phyloP scores from a whole-genome alignment of 345 rosid genomes.

The Hypericum androsaemum region DNA sequence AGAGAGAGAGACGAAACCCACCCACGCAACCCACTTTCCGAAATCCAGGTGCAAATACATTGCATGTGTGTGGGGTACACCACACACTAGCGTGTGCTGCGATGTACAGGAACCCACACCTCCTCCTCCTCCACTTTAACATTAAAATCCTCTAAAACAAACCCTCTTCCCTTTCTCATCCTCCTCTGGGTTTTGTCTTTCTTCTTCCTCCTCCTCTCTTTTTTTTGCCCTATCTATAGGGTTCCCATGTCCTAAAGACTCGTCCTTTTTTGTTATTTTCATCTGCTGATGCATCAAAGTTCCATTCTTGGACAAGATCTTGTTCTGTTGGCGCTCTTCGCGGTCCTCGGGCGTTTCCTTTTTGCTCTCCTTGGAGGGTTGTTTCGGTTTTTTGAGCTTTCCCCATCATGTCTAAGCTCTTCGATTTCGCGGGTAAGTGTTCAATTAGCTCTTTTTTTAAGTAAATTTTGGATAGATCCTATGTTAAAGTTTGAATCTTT shows the following conservation, averaged over 20 bases:
- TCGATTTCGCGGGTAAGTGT: slow-evolving; percentile 49
- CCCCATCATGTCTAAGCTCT: slow-evolving; percentile 63
- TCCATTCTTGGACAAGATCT: slow-evolving; percentile 10
- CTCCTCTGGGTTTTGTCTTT: not conserved
- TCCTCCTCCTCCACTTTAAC: not conserved
- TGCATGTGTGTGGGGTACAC: slow-evolving; percentile 1
- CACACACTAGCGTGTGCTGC: not conserved
- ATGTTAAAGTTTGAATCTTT: not conserved
- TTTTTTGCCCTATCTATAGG: slow-evolving; percentile 92
- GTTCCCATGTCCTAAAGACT: slow-evolving; percentile 26
- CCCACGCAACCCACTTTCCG: not conserved
- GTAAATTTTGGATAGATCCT: no score
- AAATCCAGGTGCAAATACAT: slow-evolving; percentile 5
- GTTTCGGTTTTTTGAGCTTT: slow-evolving; percentile 40
- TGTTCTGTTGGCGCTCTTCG: slow-evolving; percentile 8
- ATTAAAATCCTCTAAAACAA: not conserved
- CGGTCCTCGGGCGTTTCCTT: slow-evolving; percentile 35
- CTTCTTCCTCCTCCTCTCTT: not conserved
- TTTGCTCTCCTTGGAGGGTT: slow-evolving; percentile 82
- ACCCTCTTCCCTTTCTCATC: not conserved
- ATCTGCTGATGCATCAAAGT: slow-evolving; percentile 42
- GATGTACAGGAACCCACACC: not conserved
- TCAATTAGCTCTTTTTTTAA: not conserved
- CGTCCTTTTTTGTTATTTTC: no score
- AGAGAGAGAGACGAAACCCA: not conserved